Percentiles rank a stretch among this genome's conserved stretches.
phyloP scores from a whole-genome alignment of 345 rosid species.

The Limnanthes douglasii region DNA sequence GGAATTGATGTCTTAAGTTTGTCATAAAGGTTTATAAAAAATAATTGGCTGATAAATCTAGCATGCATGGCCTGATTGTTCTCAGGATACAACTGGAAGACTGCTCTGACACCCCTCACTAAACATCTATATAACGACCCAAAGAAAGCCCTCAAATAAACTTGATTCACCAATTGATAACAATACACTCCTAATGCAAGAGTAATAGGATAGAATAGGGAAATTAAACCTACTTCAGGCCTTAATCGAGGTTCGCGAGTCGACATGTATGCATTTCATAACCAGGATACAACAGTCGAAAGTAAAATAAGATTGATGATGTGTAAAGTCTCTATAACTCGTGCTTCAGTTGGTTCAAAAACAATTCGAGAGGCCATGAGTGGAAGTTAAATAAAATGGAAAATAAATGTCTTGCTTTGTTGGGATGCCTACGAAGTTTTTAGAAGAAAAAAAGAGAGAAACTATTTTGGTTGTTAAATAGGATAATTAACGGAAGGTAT shows the following conservation, averaged over 20 bases:
- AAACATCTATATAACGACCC: constrained; percentile 69
- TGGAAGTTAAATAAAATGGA: too few species aligned
- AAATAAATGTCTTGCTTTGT: too few species aligned
- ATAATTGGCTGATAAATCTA: constrained; percentile 29
- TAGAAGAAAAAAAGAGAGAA: too few species aligned
- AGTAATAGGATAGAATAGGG: not conserved
- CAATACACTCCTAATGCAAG: not conserved
- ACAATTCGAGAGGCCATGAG: too few species aligned
- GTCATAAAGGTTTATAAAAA: not conserved
- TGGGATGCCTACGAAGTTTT: too few species aligned
- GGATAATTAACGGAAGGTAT: too few species aligned
- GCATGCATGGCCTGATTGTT: constrained; percentile 67
- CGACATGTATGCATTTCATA: constrained; percentile 96
- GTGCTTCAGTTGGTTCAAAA: too few species aligned
- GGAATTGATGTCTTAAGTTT: not conserved
- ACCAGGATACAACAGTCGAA: constrained; percentile 36
- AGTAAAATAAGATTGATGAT: not conserved
- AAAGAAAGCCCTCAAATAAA: constrained; percentile 56
- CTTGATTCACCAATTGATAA: constrained; percentile 3
- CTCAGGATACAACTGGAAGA: constrained; percentile 84
- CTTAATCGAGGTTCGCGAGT: constrained; percentile 80
- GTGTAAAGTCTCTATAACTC: too few species aligned
- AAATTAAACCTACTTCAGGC: constrained; percentile 48
- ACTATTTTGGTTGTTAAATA: too few species aligned
- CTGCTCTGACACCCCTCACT: constrained; percentile 89